Evolutionary conservation across 140 eudicot genomes (phyloP), one percentile per base, ranked within the genome.

Genomic region (Oenanthe javanica): DNA sequence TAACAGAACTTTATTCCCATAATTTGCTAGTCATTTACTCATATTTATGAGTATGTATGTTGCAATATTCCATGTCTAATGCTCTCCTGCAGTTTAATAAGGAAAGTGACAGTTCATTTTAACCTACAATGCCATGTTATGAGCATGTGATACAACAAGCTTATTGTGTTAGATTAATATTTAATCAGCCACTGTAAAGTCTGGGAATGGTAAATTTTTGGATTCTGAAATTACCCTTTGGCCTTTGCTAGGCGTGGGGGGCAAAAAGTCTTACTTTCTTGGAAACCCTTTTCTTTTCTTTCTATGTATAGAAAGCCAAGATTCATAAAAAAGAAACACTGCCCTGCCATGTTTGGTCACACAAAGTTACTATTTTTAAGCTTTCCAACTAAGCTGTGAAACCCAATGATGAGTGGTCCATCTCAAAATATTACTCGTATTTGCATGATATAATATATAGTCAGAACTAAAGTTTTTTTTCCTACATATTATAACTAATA

Each of bases 241-340:
- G 73, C 45, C n/a, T 71, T 31, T 61, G 78, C 25, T 23, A 78
- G 81, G 87, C 90, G 86, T 85, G 87, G 87, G 87, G 75, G 76
- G 61, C 87, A 77, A 61, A 83, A 82, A 81, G 81, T 77, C 84
- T 16, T 42, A 72, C 83, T 89, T 84, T 52, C 79, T 51, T 70
- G 82, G 81, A 73, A 70, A 79, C 82, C 88, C 66, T 77, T 82
- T 82, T 57, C 73, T 77, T 66, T 70, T 82, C 81, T 80, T 45
- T 84, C 50, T 27, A 38, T 88, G 61, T 66, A 66, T 77, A 83
- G 85, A 88, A 84, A 88, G 87, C 87, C 82, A 84, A 70, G 74
- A 48, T 79, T 84, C 91, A 86, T 88, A 81, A 66, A 23, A 31
- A 9, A 48, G 40, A 45, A 64, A 27, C 1, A 40, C 2, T 31